These are phyloP conservation scores for Sclerotinia borealis DNA, from an alignment of 2,329 filamentous ascomycete genomes.

Conservation along the genomic window DNA sequence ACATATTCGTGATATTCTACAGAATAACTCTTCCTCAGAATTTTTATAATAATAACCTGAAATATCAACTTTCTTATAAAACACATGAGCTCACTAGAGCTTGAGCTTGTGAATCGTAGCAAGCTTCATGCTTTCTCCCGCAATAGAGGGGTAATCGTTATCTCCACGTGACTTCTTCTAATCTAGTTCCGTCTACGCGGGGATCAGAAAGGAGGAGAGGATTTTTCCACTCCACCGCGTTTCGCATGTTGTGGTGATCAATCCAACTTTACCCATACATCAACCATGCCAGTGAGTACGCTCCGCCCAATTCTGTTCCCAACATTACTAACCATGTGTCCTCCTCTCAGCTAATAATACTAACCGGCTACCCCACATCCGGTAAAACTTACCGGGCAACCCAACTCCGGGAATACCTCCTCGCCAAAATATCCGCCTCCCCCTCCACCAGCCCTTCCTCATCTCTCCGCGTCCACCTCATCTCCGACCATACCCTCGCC, in stretches of 20 bases:
- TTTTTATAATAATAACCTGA: not conserved
- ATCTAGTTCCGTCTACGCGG: not conserved
- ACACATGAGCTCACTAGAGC: not conserved
- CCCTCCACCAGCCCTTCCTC: constrained; percentile 30
- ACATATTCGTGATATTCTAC: not conserved
- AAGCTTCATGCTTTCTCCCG: not conserved
- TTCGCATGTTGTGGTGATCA: not conserved
- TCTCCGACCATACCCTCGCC: constrained; percentile 66
- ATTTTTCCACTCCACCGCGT: not conserved
- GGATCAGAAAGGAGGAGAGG: not conserved
- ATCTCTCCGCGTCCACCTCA: constrained; percentile 61
- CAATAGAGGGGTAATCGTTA: not conserved
- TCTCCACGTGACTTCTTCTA: not conserved
- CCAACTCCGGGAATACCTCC: constrained; percentile 61
- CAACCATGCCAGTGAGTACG: constrained; percentile 5
- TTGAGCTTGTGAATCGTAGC: not conserved
- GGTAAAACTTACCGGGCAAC: constrained; percentile 61
- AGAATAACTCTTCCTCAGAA: not conserved
- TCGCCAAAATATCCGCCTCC: constrained; percentile 42
- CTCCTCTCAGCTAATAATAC: constrained; percentile 53
- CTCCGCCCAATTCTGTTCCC: not conserved
- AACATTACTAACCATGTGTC: not conserved
- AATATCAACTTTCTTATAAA: not conserved
- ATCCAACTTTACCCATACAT: not conserved
- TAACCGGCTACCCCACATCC: constrained; percentile 61